These are phyloP conservation scores for Eutypella sp. DNA, from an alignment of 2,329 filamentous ascomycete genomes.

Conservation along the genomic window DNA sequence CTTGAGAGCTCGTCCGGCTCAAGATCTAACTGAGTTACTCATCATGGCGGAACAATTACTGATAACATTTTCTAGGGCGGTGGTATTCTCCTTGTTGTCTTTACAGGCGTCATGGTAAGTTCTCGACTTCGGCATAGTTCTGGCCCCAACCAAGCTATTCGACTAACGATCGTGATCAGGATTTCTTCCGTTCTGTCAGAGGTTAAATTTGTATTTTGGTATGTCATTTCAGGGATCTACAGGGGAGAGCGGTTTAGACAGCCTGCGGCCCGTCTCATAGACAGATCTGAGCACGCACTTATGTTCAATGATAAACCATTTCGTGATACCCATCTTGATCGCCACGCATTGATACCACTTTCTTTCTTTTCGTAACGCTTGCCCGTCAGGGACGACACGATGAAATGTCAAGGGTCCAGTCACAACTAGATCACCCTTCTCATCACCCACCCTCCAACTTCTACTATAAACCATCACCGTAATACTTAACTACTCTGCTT, in stretches of 20 bases:
- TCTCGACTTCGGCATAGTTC: neutral
- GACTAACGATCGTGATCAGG: slow-evolving; percentile 5
- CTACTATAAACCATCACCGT: too few species aligned
- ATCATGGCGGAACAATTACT: neutral
- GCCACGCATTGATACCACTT: too few species aligned
- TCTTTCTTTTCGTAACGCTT: too few species aligned
- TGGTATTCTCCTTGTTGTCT: slow-evolving; percentile 72
- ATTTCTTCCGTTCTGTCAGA: slow-evolving; percentile 20
- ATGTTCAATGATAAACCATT: neutral
- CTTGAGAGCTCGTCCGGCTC: neutral
- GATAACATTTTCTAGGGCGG: slow-evolving; percentile 15
- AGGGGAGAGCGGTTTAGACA: slow-evolving; percentile 5
- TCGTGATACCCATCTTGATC: too few species aligned
- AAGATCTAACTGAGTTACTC: neutral
- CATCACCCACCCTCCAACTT: too few species aligned
- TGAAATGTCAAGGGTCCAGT: too few species aligned
- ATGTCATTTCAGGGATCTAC: neutral
- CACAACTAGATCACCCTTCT: too few species aligned
- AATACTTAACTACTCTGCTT: too few species aligned
- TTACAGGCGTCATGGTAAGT: slow-evolving; percentile 67
- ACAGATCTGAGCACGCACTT: slow-evolving; percentile 2
- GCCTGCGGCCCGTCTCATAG: slow-evolving; percentile 6
- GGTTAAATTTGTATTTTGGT: slow-evolving; percentile 4
- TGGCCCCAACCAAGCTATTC: neutral
- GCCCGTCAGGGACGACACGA: too few species aligned